Base-by-base conservation (phyloP, 768 basidiomycete genomes). In the Mycena indigotica region DNA sequence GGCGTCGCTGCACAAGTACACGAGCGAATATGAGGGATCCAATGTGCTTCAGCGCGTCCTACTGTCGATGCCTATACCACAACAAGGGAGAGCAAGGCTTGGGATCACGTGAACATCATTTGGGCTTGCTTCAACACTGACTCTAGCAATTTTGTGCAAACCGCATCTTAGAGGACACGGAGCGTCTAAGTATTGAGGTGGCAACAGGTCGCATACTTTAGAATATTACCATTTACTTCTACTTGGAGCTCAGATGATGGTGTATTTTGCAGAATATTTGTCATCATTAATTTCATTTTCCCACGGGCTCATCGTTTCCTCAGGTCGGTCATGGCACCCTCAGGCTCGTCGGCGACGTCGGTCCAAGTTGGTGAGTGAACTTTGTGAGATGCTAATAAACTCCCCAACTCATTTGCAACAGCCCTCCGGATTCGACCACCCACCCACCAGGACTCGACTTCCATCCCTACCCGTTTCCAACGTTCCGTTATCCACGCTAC, bases 401-500 rank as follows among this genome's bases (percentile, higher is more conserved):
- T 15, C 54, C 35, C 13, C 21, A 51, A 48, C 48, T 26, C 26
- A 45, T 19, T 52, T 17, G 53, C 32, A 59, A 48, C 60, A 84
- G 95, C 95, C 67, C 80, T 97, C 66, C 89, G 95, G 65, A 95
- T 98, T 63, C 87, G 95, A 59, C 95, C 95, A 26, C 82, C 89
- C 41, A 93, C 93, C 41, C 73, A 81, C 29, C 90, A 95, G 71
- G 95, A 97, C 77, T 77, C 87, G 40, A 80, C 80, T 50, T 88
- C 89, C 69, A 94, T 96, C 61, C 96, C 96, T 66, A 86, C 88
- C 73, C 91, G 96, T 72, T 97, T 98, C 74, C 95, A 97, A 76
- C 86, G 90, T 63, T 84, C 86, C 62, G 87, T 95, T 69, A 86
- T 98, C 75, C 88, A 92, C 67, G 82, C 91, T 21, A 79, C 80